A percentile compares a stretch with the other conserved stretches of the same genome.
phyloP scores from a whole-genome alignment of 306 rosid species.

The Adenanthera pavonina region DNA sequence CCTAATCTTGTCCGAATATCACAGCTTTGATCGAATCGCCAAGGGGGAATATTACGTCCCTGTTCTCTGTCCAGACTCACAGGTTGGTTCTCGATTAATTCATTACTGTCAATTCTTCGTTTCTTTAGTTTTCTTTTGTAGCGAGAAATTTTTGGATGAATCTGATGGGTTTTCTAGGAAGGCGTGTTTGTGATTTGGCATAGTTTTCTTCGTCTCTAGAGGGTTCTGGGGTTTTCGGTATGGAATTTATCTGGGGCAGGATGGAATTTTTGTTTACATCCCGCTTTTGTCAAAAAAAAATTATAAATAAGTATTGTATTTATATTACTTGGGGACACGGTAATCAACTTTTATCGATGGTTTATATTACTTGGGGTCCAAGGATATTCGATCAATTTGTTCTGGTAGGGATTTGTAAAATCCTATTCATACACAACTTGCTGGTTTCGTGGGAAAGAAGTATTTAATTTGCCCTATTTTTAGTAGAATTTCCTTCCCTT shows the following conservation, averaged over 20 bases:
- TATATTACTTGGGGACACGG: too few relatives aligned
- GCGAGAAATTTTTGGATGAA: background rate
- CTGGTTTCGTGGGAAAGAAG: background rate
- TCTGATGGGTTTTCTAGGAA: background rate
- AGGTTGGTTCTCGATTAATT: conserved; percentile 36
- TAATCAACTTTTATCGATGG: too few relatives aligned
- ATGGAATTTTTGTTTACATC: background rate
- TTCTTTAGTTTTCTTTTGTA: background rate
- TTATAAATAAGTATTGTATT: background rate
- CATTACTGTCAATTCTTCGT: background rate
- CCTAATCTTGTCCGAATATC: background rate
- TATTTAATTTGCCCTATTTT: background rate
- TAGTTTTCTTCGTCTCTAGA: background rate
- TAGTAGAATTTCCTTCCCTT: background rate
- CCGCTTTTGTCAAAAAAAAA: too few relatives aligned
- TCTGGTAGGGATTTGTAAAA: background rate
- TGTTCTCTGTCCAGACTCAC: background rate
- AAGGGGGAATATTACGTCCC: background rate
- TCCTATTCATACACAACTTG: background rate
- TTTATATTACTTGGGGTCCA: conserved; percentile 32
- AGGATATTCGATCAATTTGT: conserved; percentile 19
- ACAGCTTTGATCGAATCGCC: background rate
- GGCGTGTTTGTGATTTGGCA: background rate
- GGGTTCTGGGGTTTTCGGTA: background rate
- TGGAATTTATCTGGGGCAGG: background rate